These are phyloP conservation scores for Nigrospora sphaerica DNA, from an alignment of 2,329 filamentous ascomycete species.

Conservation along the genomic window DNA sequence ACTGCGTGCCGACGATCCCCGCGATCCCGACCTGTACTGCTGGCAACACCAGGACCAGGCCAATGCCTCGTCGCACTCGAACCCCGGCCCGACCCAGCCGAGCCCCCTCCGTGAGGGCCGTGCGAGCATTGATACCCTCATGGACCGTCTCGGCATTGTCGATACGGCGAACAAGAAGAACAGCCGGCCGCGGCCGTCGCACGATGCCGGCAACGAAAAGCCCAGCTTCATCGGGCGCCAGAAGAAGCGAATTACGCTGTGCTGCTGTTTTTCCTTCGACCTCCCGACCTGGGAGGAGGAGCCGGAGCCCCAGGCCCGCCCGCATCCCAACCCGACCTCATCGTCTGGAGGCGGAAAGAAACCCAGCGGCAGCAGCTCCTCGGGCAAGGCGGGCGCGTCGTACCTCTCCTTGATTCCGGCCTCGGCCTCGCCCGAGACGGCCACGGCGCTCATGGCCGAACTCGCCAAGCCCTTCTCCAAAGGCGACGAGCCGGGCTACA, in stretches of 20 bases:
- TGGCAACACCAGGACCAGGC: conserved; percentile 96
- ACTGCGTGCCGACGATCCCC: conserved; percentile 39
- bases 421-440: conserved; percentile 57
- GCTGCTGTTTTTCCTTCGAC: conserved; percentile 42
- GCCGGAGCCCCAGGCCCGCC: conserved; percentile 16
- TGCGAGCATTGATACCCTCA: conserved; percentile 80
- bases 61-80: conserved; percentile 34
- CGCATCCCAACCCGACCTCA: conserved; percentile 21
- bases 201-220: conserved; percentile 14
- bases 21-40: conserved; percentile 67
- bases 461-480: conserved; percentile 68
- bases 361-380: conserved; percentile 5
- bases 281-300: conserved; percentile 37
- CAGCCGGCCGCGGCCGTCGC: neutral
- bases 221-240: conserved; percentile 9
- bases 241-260: conserved; percentile 28
- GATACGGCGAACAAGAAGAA: conserved; percentile 44
- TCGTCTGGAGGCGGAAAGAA: conserved; percentile 11
- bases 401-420: conserved; percentile 65
- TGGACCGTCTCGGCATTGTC: conserved; percentile 71
- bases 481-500: conserved; percentile 78
- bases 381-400: conserved; percentile 23
- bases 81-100: conserved; percentile 33
- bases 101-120: conserved; percentile 55
- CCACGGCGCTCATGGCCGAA: conserved; percentile 67